Evolutionary conservation across 768 basidiomycete species (phyloP).

Genomic region (Rhizopogon vulgaris): DNA sequence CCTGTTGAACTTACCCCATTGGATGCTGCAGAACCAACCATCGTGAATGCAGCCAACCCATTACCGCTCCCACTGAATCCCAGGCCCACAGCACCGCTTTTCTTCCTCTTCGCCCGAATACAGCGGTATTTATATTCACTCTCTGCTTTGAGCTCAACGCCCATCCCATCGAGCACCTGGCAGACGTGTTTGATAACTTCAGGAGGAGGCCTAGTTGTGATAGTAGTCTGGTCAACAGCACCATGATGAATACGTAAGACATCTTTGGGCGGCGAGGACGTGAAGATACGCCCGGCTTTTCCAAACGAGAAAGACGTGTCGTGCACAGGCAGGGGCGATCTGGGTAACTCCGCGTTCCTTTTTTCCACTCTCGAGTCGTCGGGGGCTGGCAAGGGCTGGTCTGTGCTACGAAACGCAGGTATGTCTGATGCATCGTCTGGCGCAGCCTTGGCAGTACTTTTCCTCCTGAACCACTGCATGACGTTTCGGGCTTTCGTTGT

Average conservation of each 20-base stretch:
- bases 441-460: conserved; percentile 42
- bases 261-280: conserved; percentile 31
- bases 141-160: conserved; percentile 82
- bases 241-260: conserved; percentile 83
- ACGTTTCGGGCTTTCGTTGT: conserved; percentile 91
- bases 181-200: conserved; percentile 86
- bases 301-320: conserved; percentile 31
- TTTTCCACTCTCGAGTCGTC: conserved; percentile 17
- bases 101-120: conserved; percentile 70
- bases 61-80: conserved; percentile 34
- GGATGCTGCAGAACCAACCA: conserved; percentile 77
- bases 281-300: conserved; percentile 31
- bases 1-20: conserved; percentile 62
- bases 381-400: conserved; percentile 23
- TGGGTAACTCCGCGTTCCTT: conserved; percentile 14
- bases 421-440: conserved; percentile 14
- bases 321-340: conserved; percentile 15
- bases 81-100: conserved; percentile 41
- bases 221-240: conserved; percentile 83
- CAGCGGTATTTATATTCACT: conserved; percentile 90
- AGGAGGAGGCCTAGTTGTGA: conserved; percentile 78
- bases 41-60: conserved; percentile 67
- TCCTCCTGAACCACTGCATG: conserved; percentile 96
- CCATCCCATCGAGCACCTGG: conserved; percentile 80
- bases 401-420: conserved; percentile 12